Evolutionary conservation across 2,329 filamentous ascomycete genomes (phyloP), one percentile per base, ranked within the genome.

Genomic region (Colletotrichum spaethianum): DNA sequence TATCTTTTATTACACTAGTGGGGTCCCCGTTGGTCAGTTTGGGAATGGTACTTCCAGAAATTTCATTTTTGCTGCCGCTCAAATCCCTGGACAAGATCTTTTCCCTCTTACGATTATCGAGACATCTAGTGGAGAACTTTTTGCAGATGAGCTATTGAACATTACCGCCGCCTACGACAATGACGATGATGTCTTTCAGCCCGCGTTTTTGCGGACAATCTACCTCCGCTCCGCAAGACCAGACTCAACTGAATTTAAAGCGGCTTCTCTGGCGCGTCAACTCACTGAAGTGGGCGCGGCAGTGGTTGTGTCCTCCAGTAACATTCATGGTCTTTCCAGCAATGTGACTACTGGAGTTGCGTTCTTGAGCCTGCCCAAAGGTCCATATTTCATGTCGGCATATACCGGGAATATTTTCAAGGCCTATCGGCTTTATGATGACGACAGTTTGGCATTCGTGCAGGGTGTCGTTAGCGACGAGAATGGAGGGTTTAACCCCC

Each of bases 151-250:
- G 12, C 18, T 74, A 11, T 28, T 26, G 23, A 73, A 61, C 16
- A 38, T 61, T 5, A 56, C 61, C 1, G 18, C 61, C 11, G 31
- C 33, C 23, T 73, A 74, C 16, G 36, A 60, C n/a, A 23, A 48
- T 12, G 26, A 36, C 16, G 78, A 80, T 55, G 78, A 79, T 44
- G 79, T 80, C 9, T 80, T 77, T 31, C 76, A 76, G 62, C 52
- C 65, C 1, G 76, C 74, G 9, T 80, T 80, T 50, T 52, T 77
- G 1, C 64, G 73, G 7, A 74, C 73, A 20, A 70, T 79, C 46
- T 77, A 78, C 53, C 56, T 79, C 28, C 52, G 50, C 9, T 31
- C 42, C 4, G 16, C 52, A 4, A 57, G 23, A 11, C 12, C 44
- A 20, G 63, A 26, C 16, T 7, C 62, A 7, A 38, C n/a, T 1